Conservation (phyloP, 1,284 basidiomycete genomes). For the Tylopilus orsonianus region DNA sequence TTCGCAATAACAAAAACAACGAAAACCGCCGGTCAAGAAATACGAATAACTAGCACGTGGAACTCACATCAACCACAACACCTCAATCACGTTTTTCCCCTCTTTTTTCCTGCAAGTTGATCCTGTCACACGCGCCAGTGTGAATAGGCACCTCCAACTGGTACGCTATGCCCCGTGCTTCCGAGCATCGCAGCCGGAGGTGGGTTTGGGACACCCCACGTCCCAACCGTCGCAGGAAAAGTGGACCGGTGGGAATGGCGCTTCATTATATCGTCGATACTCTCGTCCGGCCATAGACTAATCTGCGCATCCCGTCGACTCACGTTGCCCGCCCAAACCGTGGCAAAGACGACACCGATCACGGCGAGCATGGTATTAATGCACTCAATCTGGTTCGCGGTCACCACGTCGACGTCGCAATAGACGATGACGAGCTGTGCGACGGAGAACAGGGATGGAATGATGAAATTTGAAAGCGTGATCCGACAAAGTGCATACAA, state of each 20-base stretch:
- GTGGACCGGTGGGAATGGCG: background rate
- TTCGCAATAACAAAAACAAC: background rate
- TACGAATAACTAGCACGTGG: background rate
- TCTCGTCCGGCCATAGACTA: background rate
- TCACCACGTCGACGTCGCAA: slow-evolving; percentile 16
- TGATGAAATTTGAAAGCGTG: slow-evolving; percentile 32
- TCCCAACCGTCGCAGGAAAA: slow-evolving; percentile 18
- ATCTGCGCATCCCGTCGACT: slow-evolving; percentile 1
- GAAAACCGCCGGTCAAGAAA: background rate
- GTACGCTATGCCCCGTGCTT: background rate
- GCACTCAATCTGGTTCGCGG: slow-evolving; percentile 31
- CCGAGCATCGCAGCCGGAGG: slow-evolving; percentile 7
- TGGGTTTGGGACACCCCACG: slow-evolving; percentile 22
- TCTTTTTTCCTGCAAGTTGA: background rate
- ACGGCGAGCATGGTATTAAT: slow-evolving; percentile 29
- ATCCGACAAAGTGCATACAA: slow-evolving; percentile 29
- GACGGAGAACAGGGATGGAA: slow-evolving; percentile 34
- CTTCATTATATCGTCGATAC: background rate
- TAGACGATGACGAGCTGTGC: slow-evolving; percentile 35
- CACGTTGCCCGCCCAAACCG: slow-evolving; percentile 19
- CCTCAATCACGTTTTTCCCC: slow-evolving; percentile 7
- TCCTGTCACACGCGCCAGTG: background rate
- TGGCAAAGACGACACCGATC: slow-evolving; percentile 31
- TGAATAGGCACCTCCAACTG: too few relatives aligned
- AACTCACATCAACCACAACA: background rate